Base-by-base conservation (phyloP, 23 red algal genomes). In the Gracilaria vermiculophylla region DNA sequence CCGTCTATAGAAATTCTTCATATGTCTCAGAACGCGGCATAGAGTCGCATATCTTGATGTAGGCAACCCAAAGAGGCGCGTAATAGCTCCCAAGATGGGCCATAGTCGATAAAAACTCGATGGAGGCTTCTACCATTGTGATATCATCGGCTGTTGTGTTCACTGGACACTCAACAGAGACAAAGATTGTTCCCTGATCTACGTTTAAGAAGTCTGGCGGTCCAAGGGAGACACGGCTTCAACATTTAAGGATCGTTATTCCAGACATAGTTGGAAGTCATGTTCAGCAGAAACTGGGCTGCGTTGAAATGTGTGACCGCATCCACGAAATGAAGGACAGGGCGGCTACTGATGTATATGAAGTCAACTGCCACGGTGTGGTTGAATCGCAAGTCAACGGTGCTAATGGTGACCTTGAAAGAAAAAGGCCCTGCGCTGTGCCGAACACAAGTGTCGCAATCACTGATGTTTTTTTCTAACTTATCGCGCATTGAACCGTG, bases 391-490 rank as follows among this genome's bases (percentile, higher is more conserved):
- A 44, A 2, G 13, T 67, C 71, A 65, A 69, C 48, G 13, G 57
- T 89, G 23, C 47, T 66, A 16, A 85, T 72, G 15, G 81, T 57
- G 21, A 85, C 16, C 49, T 69, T 69, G 81, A 72, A 85, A 13
- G 60, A 52, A 34, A 37, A 17, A 13, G 69, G 82, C 33, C 47
- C 11, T 16, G 65, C 21, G 19, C 65, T 31, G 48, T 53, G 31
- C 34, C 27, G 6, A 55, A 21, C 67, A 35, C 82, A 87, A 17
- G 28, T 60, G 15, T 37, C 32, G 48, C 69, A 87, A 36, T 5
- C 10, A 9, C 19, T 12, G 2, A 17, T 34, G 36, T 36, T 3
- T n/a, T 66, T 29, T 16, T 5, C 61, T 4, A 66, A 36, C 3
- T 5, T 29, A 5, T 66, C 14, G 5, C 61, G 5, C 35, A 66